Percentiles rank a stretch among this genome's conserved stretches.
Conservation (phyloP, 2,329 filamentous ascomycete species). For the Fulvia fulva region DNA sequence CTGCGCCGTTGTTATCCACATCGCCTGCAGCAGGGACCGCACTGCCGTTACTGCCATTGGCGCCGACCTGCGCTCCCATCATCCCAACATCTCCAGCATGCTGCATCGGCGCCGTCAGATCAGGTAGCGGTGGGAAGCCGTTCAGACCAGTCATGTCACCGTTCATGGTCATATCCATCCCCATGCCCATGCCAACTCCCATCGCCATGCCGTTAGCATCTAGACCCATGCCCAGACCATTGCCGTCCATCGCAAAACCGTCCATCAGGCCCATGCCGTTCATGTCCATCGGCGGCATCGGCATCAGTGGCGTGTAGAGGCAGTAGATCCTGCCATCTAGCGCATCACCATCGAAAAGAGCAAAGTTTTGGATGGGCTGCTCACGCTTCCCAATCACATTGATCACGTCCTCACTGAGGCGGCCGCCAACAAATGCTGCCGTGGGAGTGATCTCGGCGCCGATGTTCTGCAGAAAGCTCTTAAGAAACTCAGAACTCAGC, state of each 20-base stretch:
- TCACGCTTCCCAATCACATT: slow-evolving; percentile 88
- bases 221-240: slow-evolving; percentile 4
- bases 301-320: slow-evolving; percentile 42
- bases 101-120: background rate
- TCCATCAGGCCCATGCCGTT: slow-evolving; percentile 3
- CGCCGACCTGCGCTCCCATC: background rate
- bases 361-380: slow-evolving; percentile 92
- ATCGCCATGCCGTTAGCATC: slow-evolving; percentile 4
- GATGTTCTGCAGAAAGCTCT: slow-evolving; percentile 82
- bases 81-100: background rate
- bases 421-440: slow-evolving; percentile 81
- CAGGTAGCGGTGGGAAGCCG: background rate
- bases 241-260: background rate
- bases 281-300: slow-evolving; percentile 22
- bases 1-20: background rate
- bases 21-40: background rate
- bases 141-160: background rate
- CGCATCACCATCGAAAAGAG: slow-evolving; percentile 82
- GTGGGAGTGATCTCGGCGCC: slow-evolving; percentile 81
- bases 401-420: slow-evolving; percentile 93
- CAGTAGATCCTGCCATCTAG: slow-evolving; percentile 77
- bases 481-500: slow-evolving; percentile 59
- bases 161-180: slow-evolving; percentile 4
- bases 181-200: slow-evolving; percentile 1
- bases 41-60: background rate